These are phyloP conservation scores for Madurella fahalii DNA, from an alignment of 2,329 filamentous ascomycete species.

Conservation along the genomic window DNA sequence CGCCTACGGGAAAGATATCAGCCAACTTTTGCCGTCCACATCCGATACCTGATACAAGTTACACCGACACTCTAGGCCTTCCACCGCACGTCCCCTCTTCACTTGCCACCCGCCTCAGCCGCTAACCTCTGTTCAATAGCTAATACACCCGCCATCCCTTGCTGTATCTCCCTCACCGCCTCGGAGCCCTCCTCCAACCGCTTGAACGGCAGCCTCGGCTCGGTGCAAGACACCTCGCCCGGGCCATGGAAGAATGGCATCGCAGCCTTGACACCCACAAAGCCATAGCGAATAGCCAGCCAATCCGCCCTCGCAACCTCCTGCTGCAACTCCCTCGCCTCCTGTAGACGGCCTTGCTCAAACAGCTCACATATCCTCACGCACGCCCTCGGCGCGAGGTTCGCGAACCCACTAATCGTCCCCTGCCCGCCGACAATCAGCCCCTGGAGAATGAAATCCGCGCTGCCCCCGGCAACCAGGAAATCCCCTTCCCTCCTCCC, in stretches of 20 bases:
- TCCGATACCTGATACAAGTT: neutral
- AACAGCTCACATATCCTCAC: constrained; percentile 59
- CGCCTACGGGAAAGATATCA: no score
- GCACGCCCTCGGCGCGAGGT: constrained; percentile 61
- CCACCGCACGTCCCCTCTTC: no score
- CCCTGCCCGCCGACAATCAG: constrained; percentile 67
- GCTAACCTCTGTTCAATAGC: constrained; percentile 33
- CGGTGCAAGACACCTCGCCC: constrained; percentile 30
- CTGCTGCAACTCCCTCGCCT: constrained; percentile 57
- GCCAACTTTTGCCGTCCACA: neutral
- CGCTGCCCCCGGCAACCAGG: constrained; percentile 67
- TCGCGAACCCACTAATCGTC: constrained; percentile 67
- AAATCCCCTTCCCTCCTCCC: constrained; percentile 39
- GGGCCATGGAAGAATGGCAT: constrained; percentile 39
- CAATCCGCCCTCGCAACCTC: constrained; percentile 44
- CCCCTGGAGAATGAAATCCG: constrained; percentile 70
- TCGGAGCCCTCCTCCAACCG: constrained; percentile 32
- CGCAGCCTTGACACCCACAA: constrained; percentile 46
- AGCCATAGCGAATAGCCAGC: constrained; percentile 45
- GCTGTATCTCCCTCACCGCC: constrained; percentile 35
- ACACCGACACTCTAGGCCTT: no score
- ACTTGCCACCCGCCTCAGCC: constrained; percentile 10
- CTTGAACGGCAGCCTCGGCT: constrained; percentile 39
- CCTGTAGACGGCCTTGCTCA: constrained; percentile 50
- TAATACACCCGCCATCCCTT: constrained; percentile 30